Conservation (phyloP, 2,329 filamentous ascomycete genomes). For the Proliferodiscus dingleyae region DNA sequence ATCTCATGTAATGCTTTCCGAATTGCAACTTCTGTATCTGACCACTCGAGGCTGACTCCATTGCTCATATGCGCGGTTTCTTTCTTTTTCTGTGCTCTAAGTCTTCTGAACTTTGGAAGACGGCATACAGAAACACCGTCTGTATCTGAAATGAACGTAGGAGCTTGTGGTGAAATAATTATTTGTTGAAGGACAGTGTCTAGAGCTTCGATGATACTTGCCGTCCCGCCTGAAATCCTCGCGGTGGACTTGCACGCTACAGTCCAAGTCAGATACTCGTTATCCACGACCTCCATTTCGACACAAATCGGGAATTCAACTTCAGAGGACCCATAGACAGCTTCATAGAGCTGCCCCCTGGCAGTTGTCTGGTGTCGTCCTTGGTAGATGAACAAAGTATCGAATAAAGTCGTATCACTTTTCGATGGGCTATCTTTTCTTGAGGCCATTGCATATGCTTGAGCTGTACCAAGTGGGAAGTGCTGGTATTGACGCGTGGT, state of each 20-base stretch:
- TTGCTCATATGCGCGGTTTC: not conserved
- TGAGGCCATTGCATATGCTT: conserved; percentile 43
- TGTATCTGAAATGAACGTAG: conserved; percentile 50
- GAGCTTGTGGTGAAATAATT: conserved; percentile 41
- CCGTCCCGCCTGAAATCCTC: conserved; percentile 41
- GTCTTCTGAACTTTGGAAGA: conserved; percentile 41
- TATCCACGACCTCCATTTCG: conserved; percentile 64
- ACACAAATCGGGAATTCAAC: conserved; percentile 80
- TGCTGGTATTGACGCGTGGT: conserved; percentile 68
- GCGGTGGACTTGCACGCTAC: conserved; percentile 61
- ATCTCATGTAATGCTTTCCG: conserved; percentile 49
- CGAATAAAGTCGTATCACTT: conserved; percentile 46
- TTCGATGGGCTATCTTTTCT: conserved; percentile 4
- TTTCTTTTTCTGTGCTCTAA: not conserved
- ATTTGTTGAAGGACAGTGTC: conserved; percentile 56
- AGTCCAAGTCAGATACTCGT: conserved; percentile 58
- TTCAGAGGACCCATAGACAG: conserved; percentile 49
- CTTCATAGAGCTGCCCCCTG: conserved; percentile 21
- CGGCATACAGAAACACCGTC: conserved; percentile 60
- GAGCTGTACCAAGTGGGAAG: conserved; percentile 69
- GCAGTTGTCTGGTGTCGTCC: conserved; percentile 35
- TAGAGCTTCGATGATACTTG: conserved; percentile 51
- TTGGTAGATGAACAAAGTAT: conserved; percentile 64
- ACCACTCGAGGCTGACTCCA: conserved; percentile 30
- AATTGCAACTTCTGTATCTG: conserved; percentile 33